A percentile compares a stretch with the other conserved stretches of the same genome.
Conservation (phyloP, 192 early-diverging fungal genomes). For the Dissophora globulifera region DNA sequence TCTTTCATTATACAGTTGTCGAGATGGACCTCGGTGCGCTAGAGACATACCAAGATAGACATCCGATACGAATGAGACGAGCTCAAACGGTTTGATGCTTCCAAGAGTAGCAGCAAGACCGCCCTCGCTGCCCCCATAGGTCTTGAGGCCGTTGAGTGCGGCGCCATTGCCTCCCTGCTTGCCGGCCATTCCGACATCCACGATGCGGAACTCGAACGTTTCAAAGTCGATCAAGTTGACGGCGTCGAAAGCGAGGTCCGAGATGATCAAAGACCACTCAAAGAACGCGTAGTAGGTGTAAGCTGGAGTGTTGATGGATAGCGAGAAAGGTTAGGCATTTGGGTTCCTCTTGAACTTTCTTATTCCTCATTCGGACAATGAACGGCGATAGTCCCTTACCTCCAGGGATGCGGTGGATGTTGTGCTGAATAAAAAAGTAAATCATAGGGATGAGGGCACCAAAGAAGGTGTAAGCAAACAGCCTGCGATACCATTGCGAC, state of each 20-base stretch:
- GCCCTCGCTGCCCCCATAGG: constrained; percentile 38
- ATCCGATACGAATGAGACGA: constrained; percentile 67
- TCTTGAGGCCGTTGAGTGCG: constrained; percentile 37
- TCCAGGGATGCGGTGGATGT: constrained; percentile 76
- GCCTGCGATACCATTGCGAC: constrained; percentile 64
- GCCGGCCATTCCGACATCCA: constrained; percentile 48
- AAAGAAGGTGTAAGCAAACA: constrained; percentile 73
- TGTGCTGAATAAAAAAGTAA: constrained; percentile 83
- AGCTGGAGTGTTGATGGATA: constrained; percentile 59
- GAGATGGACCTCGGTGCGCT: neutral
- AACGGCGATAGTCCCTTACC: constrained; percentile 55
- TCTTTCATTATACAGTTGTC: too few species aligned
- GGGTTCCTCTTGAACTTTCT: too few species aligned
- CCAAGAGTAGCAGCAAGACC: neutral
- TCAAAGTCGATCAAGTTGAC: constrained; percentile 75
- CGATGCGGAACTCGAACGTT: constrained; percentile 59
- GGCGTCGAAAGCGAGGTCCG: constrained; percentile 82
- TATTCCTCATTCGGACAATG: too few species aligned
- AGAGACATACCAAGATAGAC: constrained; percentile 67
- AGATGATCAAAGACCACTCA: constrained; percentile 85
- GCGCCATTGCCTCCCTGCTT: constrained; percentile 13
- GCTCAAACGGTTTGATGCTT: constrained; percentile 35
- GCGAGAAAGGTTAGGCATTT: too few species aligned
- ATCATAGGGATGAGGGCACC: constrained; percentile 77
- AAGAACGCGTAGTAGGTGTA: constrained; percentile 87